Base-by-base conservation (phyloP, 306 rosid species). In the Fragaria ananassa region DNA sequence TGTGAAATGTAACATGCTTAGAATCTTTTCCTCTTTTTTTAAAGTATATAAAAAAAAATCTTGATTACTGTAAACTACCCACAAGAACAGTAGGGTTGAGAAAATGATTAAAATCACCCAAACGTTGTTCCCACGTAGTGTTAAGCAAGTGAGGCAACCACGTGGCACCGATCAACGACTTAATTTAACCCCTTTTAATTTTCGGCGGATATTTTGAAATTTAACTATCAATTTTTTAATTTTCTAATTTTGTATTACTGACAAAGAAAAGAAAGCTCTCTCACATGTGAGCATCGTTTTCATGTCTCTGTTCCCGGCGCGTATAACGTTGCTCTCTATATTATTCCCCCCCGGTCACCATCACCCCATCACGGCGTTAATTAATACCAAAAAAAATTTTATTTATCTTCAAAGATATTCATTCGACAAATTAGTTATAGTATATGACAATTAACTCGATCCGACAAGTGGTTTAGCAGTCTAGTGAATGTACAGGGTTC, bases 271-370 rank as follows among this genome's bases (percentile, higher is more conserved):
- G 27, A 41, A 3, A n/a, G 2, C 11, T 17, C 64, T 54, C 66
- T 84, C 90, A 84, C 91, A 87, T 83, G 96, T 62, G 53, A 76
- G 76, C 72, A 68, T 83, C 83, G 68, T 70, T 63, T 77, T 85
- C 87, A 74, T 27, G 74, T 80, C 90, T 79, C 46, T 77, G 62
- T 85, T 79, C 74, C 74, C 90, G 85, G 82, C 93, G 84, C 85
- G 70, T 77, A 72, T 82, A 54, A 80, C 84, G 91, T 85, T 42
- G 60, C 17, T 57, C 27, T 19, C 17, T n/a, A 19, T 41, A 18
- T 31, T 61, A 61, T 73, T 45, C 44, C 75, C 49, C 72, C 44
- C 72, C 1, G 0, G 23, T 76, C 86, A 72, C 74, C 34, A 39
- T 76, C 70, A 62, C 27, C 58, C 70, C 70, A 39, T 58, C 66